A percentile compares a stretch with the other conserved stretches of the same genome.
Conservation (phyloP, 805 yeast genomes). For the Yamadazyma phyllophila region DNA sequence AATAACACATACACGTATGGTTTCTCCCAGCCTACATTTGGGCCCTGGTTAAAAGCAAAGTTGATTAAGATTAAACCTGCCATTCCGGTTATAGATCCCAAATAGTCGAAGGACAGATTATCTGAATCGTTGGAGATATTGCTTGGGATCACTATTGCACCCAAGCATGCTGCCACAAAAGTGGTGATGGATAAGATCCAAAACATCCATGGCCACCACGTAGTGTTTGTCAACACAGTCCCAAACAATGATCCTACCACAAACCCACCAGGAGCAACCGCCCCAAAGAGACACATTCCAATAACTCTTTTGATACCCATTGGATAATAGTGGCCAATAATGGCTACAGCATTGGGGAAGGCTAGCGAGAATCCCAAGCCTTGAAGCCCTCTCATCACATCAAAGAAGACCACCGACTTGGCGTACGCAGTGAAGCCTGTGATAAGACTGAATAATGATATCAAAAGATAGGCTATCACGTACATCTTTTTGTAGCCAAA, state of each 20-base stretch:
- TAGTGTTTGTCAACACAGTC: conserved; percentile 22
- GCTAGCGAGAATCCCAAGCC: conserved; percentile 35
- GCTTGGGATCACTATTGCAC: conserved; percentile 26
- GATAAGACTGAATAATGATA: conserved; percentile 22
- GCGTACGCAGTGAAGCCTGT: conserved; percentile 28
- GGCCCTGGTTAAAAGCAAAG: conserved; percentile 76
- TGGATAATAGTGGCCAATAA: conserved; percentile 32
- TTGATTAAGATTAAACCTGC: conserved; percentile 61
- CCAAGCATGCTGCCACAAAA: conserved; percentile 15
- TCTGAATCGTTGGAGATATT: conserved; percentile 22
- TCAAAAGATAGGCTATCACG: conserved; percentile 24
- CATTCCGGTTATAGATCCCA: conserved; percentile 51
- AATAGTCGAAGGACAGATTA: conserved; percentile 19
- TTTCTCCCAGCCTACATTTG: conserved; percentile 65
- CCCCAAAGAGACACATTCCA: conserved; percentile 30
- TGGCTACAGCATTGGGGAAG: conserved; percentile 34
- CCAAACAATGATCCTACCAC: conserved; percentile 27
- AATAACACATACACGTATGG: conserved; percentile 60
- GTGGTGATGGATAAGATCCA: conserved; percentile 27
- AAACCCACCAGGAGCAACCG: conserved; percentile 36
- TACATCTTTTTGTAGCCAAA: conserved; percentile 32
- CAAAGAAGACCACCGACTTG: conserved; percentile 23
- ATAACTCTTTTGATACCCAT: conserved; percentile 17
- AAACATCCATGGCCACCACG: conserved; percentile 38
- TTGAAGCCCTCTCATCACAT: conserved; percentile 30